Base-by-base conservation (phyloP, 306 rosid species). In the Prunus mira region DNA sequence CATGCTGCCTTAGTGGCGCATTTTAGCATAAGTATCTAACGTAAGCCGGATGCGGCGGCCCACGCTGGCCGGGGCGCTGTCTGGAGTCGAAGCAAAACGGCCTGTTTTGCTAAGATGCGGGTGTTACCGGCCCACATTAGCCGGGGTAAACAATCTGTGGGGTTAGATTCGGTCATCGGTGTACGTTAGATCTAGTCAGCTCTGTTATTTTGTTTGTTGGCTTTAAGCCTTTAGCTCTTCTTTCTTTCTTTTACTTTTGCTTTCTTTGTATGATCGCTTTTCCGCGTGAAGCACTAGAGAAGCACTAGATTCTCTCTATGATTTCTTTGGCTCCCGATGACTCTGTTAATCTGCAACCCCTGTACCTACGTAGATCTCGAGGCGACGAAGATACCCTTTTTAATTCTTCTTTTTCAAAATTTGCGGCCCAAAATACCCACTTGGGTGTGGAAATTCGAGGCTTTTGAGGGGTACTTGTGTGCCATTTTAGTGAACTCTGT, bases 351-450 rank as follows among this genome's bases (percentile, higher is more conserved):
- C 86, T 78, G 85, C 82, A 85, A 56, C 28, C 63, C 61, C 78
- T 73, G 78, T 24, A 27, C 61, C 67, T 63, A 81, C 89, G 87
- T 82, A 82, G 93, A 93, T 90, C 94, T 91, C 91, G 93, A 93
- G 95, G 93, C 60, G 89, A 71, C 82, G 77, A 61, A 67, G 73
- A 77, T 83, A 74, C 81, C 80, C 83, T 41, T 82, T 41, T 27
- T 19, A 61, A 49, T 9, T 20, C 9, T 38, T 38, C 43, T 38
- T 78, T 86, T 79, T 64, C 57, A 38, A 79, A 56, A 46, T 66
- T 28, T 34, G 19, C 76, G 57, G 62, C 47, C 46, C 32, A 63
- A 73, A 69, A 55, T 73, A 69, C 25, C 52, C 54, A 78, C 45
- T 65, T 73, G 79, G 43, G 30, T 32, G 50, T 66, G 82, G 69